Base-by-base conservation (phyloP, 306 rosid genomes). In the Medicago ruthenica region DNA sequence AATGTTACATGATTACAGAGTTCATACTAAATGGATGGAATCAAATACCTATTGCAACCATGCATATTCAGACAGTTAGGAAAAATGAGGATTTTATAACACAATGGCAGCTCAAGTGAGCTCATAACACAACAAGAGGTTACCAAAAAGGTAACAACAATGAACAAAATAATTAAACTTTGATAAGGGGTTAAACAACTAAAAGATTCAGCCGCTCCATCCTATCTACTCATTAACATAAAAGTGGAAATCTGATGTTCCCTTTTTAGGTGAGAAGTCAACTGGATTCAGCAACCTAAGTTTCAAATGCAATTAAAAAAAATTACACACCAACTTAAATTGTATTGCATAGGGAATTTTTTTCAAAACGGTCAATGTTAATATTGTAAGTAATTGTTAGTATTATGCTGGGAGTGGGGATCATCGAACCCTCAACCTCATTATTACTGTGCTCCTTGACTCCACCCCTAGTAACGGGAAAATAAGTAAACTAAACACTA, bases 41-140 rank as follows among this genome's bases (percentile, higher is more conserved):
- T 31, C 36, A 54, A 14, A 53, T 39, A 37, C 59, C 65, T 21
- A 51, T 6, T 11, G 11, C 51, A 51, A 77, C 37, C 44, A 70
- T 16, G 53, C 44, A 66, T 40, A 50, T 62, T 70, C 68, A 51
- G 8, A 67, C 58, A 61, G 16, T 62, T 37, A 17, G 13, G 40
- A 40, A 67, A 59, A 36, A 8, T 39, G 22, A 45, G 14, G 18
- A 73, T 11, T 18, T 34, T 34, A 34, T 34, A 6, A 34, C 70
- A 53, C 45, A 80, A 66, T 53, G 54, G 57, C 62, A 68, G 39
- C 75, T 45, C 59, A 68, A 68, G 45, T 15, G n/a, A 67, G 57
- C 73, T 63, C 57, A 16, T 21, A 36, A 55, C 9, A 45, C 20
- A 45, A 21, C 27, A 58, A 5, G 34, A 54, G n/a, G n/a, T n/a